Percentiles rank a stretch among this genome's conserved stretches.
These are phyloP conservation scores for Agaricus blazei DNA, from an alignment of 768 basidiomycete species.

Conservation along the genomic window DNA sequence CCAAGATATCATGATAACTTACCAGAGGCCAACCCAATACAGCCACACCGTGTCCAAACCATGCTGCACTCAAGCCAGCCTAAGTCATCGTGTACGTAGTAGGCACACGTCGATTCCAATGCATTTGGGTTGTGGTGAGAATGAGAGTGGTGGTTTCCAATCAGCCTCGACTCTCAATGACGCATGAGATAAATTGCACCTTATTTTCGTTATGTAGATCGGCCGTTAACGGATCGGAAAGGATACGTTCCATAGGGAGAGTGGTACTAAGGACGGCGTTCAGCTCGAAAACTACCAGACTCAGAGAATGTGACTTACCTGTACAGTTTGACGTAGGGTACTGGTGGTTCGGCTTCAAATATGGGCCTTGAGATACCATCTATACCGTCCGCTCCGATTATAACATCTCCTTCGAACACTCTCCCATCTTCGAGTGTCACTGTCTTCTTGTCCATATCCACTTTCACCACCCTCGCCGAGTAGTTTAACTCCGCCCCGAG, in stretches of 20 bases:
- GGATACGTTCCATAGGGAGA: constrained; percentile 33
- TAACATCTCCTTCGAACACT: constrained; percentile 39
- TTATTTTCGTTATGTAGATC: constrained; percentile 21
- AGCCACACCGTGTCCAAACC: constrained; percentile 28
- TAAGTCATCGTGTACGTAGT: neutral
- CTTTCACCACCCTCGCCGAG: constrained; percentile 22
- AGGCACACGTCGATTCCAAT: constrained; percentile 6
- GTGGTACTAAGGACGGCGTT: constrained; percentile 26
- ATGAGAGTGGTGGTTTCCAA: neutral
- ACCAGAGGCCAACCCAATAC: constrained; percentile 29
- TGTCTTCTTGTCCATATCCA: constrained; percentile 22
- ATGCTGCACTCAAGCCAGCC: constrained; percentile 14
- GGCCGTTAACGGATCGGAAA: constrained; percentile 33
- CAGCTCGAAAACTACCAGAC: neutral
- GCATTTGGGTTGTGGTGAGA: neutral
- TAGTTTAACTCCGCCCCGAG: constrained; percentile 40
- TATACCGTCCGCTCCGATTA: constrained; percentile 54
- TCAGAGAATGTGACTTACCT: constrained; percentile 25
- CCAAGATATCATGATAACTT: constrained; percentile 3
- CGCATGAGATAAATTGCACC: constrained; percentile 16
- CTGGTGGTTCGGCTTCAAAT: constrained; percentile 27
- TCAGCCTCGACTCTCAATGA: neutral
- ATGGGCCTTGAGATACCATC: constrained; percentile 31
- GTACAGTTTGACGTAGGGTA: constrained; percentile 30
- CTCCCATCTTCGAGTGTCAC: constrained; percentile 36